Evolutionary conservation across 2,329 filamentous ascomycete genomes (phyloP), one percentile per base, ranked within the genome.

Genomic region (Trichoderma asperellum): DNA sequence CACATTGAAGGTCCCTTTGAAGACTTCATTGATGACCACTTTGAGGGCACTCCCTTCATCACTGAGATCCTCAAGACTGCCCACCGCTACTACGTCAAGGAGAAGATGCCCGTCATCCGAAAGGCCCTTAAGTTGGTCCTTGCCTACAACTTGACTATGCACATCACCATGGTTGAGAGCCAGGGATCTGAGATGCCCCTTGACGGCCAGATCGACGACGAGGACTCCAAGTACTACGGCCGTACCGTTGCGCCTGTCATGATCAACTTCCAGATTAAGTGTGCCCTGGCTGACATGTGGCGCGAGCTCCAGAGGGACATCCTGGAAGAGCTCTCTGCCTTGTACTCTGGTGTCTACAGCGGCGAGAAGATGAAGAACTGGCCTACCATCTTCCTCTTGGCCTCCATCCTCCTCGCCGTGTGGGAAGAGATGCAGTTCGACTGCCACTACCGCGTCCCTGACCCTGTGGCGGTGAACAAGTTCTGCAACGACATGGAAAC

Each of bases 241-340:
- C 95, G 95, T 84, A 94, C 91, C 43, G 90, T 97, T 72, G 95
- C 95, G 18, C 95, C 95, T 14, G 94, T 97, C 78, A 97, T 98
- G 94, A 96, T 98, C 88, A 98, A 97, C 85, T 97, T 97, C 88
- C 93, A 97, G 84, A 94, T 98, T 85, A 98, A 98, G 87, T 96
- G 92, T 76, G 94, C 94, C 67, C 90, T 98, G 83, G 95, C 94
- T 73, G 94, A 96, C 77, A 96, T 97, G 93, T 98, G 95, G 95
- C 94, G 95, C 73, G 94, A 97, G 81, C 86, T 98, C 69, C 94
- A 97, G 80, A 97, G 96, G 84, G 95, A 97, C 75, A 94, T 97
- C 47, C 86, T 98, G 2, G 94, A 97, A 83, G 95, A 98, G 83
- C 87, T 98, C 1, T 97, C 95, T 1, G 84, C 89, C 7, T 87